Percentiles rank a stretch among this genome's conserved stretches.
Evolutionary conservation across 2,329 filamentous ascomycete species (phyloP).

Genomic region (Cladosporium oxysporum): DNA sequence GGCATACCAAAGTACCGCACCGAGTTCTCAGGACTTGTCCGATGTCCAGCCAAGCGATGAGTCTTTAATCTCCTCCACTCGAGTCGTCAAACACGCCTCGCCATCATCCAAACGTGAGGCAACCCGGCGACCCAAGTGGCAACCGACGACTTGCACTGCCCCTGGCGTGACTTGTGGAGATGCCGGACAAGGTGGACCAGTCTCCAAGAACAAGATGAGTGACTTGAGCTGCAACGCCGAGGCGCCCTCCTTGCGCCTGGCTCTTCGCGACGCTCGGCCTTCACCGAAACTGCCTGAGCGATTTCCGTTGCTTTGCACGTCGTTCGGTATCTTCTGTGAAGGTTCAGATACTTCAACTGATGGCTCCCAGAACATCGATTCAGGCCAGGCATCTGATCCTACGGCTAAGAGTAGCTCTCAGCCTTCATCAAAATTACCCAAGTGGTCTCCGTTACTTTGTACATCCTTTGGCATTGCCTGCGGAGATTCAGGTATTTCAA

Average conservation of each 20-base stretch:
- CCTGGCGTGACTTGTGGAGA: neutral
- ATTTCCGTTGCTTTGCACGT: neutral
- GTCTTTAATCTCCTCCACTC: too few relatives aligned
- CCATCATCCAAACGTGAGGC: neutral
- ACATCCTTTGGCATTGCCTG: neutral
- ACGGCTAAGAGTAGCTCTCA: neutral
- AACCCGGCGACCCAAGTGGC: neutral
- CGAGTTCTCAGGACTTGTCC: neutral
- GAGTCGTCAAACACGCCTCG: neutral
- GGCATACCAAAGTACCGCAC: neutral
- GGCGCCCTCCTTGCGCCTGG: neutral
- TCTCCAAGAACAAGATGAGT: neutral
- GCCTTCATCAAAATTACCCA: neutral
- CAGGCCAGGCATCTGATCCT: neutral
- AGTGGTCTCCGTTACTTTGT: neutral
- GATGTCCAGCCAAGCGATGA: neutral
- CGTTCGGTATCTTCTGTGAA: neutral
- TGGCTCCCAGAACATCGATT: neutral
- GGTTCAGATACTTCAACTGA: neutral
- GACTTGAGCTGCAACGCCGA: neutral
- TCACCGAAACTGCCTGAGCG: neutral
- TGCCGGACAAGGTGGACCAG: neutral
- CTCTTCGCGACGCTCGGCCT: neutral
- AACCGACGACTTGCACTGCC: slow-evolving; percentile 5
- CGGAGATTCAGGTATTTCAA: neutral